Base-by-base conservation (phyloP, 108 stramenopile species). In the Nitzschia putrida region DNA sequence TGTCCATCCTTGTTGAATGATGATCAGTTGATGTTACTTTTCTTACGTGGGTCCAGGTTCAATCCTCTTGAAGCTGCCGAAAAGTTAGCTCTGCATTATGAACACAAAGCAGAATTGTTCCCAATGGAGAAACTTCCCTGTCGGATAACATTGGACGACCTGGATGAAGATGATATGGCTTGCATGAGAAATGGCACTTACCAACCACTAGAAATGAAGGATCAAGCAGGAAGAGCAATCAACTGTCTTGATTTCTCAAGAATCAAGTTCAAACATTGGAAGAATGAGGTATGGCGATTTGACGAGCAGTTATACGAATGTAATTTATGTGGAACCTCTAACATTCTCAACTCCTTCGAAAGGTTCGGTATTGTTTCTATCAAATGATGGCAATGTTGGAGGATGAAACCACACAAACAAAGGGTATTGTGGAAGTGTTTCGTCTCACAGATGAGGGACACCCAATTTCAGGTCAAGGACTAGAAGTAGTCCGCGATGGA, bases 381-480 rank as follows among this genome's bases (percentile, higher is more conserved):
- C 42, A 45, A 21, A 24, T 63, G 10, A 13, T 45, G 24, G 20
- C 61, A 47, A 39, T 24, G 42, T 20, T 63, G 16, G 61, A 63
- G 23, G 44, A 63, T 47, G 61, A 63, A 63, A 42, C 37, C 10
- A 7, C 40, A 18, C 61, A 63, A 38, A 63, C 14, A 38, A 18
- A 39, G 22, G 61, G 61, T 44, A 23, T 63, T 2, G 61, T 63
- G 18, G 29, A 45, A 13, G 44, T 63, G 7, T 12, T 26, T 16
- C 1, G 24, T 1, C 22, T 63, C 43, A 21, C 14, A 21, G 61
- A 43, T 1, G 22, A 21, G 18, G 21, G 21, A 10, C 44, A 45
- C 2, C 3, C 40, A 0, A 44, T 59, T 14, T 34, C 37, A 14
- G 14, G 22, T 10, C 47, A 49, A 49, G 14, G 47, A 18, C 18